These are phyloP conservation scores for Globisporangium yorkense DNA, from an alignment of 352 stramenopile genomes.

Conservation along the genomic window DNA sequence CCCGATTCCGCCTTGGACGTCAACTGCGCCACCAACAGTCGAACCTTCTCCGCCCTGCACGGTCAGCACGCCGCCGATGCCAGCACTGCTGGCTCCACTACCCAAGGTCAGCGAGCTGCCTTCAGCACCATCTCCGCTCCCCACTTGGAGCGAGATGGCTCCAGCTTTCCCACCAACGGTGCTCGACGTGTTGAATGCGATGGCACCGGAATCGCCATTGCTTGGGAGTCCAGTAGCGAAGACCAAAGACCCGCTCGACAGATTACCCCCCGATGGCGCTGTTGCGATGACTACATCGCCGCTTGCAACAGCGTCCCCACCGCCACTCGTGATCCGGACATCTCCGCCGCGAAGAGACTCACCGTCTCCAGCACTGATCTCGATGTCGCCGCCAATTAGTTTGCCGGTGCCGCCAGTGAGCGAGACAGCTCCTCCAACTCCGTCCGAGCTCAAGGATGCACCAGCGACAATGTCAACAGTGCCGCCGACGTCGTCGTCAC, in stretches of 20 bases:
- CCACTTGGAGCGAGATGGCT: constrained; percentile 7
- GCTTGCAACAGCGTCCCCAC: not conserved
- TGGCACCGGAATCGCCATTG: constrained; percentile 7
- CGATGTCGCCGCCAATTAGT: constrained; percentile 14
- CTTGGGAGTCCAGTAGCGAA: constrained; percentile 1
- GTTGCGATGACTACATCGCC: constrained; percentile 8
- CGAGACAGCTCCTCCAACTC: constrained; percentile 17
- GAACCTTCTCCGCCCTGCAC: constrained; percentile 8
- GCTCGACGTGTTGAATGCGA: constrained; percentile 1
- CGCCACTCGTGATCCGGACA: constrained; percentile 9
- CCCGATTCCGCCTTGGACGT: constrained; percentile 4
- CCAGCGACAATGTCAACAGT: constrained; percentile 15
- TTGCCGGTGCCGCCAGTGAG: constrained; percentile 17
- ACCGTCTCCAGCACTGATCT: constrained; percentile 16
- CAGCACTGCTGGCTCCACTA: constrained; percentile 2
- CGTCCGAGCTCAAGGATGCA: constrained; percentile 4
- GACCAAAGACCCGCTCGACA: constrained; percentile 5
- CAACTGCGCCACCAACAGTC: constrained; percentile 8
- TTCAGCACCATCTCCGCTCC: not conserved
- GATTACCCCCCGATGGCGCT: not conserved
- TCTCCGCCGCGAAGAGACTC: constrained; percentile 5
- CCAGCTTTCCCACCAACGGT: constrained; percentile 5
- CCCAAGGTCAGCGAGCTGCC: not conserved
- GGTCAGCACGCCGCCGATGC: constrained; percentile 6
- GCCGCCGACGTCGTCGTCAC: constrained; percentile 14